Base-by-base conservation (phyloP, 192 early-diverging fungal genomes). In the Umbelopsis ramanniana region DNA sequence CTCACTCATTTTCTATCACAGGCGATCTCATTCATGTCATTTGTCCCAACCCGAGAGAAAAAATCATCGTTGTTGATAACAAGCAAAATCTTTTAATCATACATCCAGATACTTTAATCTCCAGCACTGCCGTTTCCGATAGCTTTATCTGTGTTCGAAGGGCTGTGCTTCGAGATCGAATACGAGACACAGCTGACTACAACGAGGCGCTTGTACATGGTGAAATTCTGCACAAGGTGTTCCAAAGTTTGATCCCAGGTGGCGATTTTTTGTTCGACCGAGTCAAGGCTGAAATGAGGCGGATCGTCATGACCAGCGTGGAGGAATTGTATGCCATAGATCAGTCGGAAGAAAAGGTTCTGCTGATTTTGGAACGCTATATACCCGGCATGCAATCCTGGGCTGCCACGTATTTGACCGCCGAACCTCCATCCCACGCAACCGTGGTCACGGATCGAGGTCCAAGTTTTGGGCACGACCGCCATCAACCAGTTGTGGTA, bases 81-180 rank as follows among this genome's bases (percentile, higher is more conserved):
- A 38, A 70, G 6, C 66, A 90, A 4, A 79, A 84, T 38, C 79
- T 91, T 26, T 73, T 94, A 0, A 86, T 97, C 38, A 74, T 94
- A 17, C 86, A 94, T 54, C 97, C 97, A 2, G 97, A 98, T 76
- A 72, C 74, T 3, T 79, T 99, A 15, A 83, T 98, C 19, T 85
- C 94, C 0, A 86, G 89, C 24, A 95, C 97, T 5, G 77, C 85
- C 5, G 78, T 95, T 4, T 80, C 96, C 0, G 92, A 95, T 15
- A 88, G 87, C 21, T 94, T 92, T 52, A 47, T 71, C 0, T 99
- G 97, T 74, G 70, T 91, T 22, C 88, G 97, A 6, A 90, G 88
- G 46, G 88, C 92, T 0, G 89, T 96, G 23, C 79, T 98, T 10
- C 84, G 93, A 47, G 87, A 89, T 55, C 83, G 92, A 35, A 73